These are phyloP conservation scores for Elsinoe australis DNA, from an alignment of 2,329 filamentous ascomycete species.

Conservation along the genomic window DNA sequence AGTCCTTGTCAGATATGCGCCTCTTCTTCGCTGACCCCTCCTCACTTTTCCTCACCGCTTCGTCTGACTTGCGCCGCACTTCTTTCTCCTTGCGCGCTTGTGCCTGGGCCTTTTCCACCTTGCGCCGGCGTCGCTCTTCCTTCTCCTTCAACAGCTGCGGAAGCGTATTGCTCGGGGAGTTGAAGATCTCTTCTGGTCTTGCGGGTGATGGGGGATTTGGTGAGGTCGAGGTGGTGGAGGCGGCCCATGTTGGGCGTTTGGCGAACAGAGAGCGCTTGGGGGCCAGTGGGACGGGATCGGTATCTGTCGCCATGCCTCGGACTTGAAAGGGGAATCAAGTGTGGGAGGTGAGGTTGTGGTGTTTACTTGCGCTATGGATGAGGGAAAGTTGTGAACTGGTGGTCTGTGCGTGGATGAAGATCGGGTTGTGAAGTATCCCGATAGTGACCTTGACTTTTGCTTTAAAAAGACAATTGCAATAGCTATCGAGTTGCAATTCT, in stretches of 20 bases:
- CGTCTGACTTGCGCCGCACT: conserved; percentile 28
- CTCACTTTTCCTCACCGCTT: conserved; percentile 23
- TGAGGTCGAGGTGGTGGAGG: not conserved
- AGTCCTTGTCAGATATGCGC: conserved; percentile 4
- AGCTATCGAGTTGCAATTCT: not conserved
- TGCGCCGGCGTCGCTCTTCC: conserved; percentile 26
- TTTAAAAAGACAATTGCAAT: too few relatives aligned
- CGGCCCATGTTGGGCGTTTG: conserved; percentile 19
- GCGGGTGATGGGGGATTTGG: conserved; percentile 8
- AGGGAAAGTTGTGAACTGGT: not conserved
- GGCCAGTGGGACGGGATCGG: not conserved
- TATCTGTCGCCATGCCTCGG: not conserved
- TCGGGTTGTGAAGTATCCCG: too few relatives aligned
- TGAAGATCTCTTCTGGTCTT: conserved; percentile 34
- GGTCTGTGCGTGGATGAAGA: conserved; percentile 12
- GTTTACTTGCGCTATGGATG: not conserved
- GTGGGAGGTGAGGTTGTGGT: too few relatives aligned
- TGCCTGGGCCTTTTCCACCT: conserved; percentile 25
- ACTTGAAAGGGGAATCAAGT: not conserved
- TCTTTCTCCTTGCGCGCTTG: conserved; percentile 26
- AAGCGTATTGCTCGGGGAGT: conserved; percentile 18
- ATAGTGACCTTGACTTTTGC: too few relatives aligned
- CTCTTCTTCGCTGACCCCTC: conserved; percentile 22
- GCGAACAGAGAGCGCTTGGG: conserved; percentile 18
- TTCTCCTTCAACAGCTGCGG: conserved; percentile 32